A percentile compares a stretch with the other conserved stretches of the same genome.
These are phyloP conservation scores for Aspergillus saccharolyticus DNA, from an alignment of 495 filamentous ascomycete genomes.

Conservation along the genomic window DNA sequence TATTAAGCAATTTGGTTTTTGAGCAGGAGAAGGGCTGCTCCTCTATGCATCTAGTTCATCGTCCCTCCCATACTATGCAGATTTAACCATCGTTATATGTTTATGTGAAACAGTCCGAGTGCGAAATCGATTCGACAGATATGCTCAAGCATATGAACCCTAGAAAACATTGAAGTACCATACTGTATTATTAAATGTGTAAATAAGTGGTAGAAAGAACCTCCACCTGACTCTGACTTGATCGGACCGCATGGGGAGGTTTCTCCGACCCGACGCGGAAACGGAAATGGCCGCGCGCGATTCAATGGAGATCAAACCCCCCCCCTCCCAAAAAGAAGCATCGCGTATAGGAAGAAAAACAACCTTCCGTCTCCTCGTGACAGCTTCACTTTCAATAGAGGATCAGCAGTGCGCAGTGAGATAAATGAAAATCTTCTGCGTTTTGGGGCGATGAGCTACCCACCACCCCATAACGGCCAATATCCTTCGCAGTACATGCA, in stretches of 20 bases:
- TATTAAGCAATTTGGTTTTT: neutral
- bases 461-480: conserved; percentile 43
- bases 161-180: too few relatives aligned
- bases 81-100: neutral
- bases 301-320: too few relatives aligned
- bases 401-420: conserved; percentile 17
- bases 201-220: too few relatives aligned
- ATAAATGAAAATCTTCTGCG: conserved; percentile 22
- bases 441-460: conserved; percentile 46
- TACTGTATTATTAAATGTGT: too few relatives aligned
- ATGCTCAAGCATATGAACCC: too few relatives aligned
- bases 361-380: conserved; percentile 4
- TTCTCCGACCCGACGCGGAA: conserved; percentile 38
- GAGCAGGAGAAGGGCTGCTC: neutral
- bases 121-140: too few relatives aligned
- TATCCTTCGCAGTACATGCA: conserved; percentile 41
- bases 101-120: neutral
- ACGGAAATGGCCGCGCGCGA: conserved; percentile 18
- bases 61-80: neutral
- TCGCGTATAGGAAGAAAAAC: conserved; percentile 2
- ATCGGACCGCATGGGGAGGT: conserved; percentile 18
- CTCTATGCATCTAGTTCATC: neutral
- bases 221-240: conserved; percentile 2
- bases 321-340: too few relatives aligned
- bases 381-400: conserved; percentile 4